phyloP scores from a whole-genome alignment of 1,284 basidiomycete species.

The Puccinia triticina region DNA sequence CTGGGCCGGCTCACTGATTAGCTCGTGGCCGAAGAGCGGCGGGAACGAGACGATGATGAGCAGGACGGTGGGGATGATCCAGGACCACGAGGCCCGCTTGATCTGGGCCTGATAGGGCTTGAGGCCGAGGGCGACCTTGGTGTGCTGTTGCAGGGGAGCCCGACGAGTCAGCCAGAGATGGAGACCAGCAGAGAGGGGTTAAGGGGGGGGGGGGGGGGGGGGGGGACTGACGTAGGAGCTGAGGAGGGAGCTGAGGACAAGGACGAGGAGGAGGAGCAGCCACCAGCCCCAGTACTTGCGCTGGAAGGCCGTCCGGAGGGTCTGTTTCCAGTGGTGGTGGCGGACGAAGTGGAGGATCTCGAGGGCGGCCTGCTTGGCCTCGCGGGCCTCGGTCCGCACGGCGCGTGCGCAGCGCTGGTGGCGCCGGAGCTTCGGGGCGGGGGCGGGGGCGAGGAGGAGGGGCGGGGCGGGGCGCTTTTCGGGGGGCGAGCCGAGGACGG shows the following conservation, averaged over 20 bases:
- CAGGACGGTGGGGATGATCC: conserved; percentile 59
- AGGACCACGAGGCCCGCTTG: conserved; percentile 50
- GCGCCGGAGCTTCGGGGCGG: background rate
- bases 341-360: conserved; percentile 22
- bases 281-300: conserved; percentile 38
- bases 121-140: conserved; percentile 10
- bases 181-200: background rate
- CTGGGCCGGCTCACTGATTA: conserved; percentile 1
- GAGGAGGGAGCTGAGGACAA: conserved; percentile 13
- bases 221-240: conserved; percentile 24
- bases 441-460: background rate
- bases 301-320: background rate
- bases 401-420: background rate
- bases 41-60: conserved; percentile 62
- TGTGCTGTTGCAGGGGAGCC: conserved; percentile 13
- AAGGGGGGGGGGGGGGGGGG: background rate
- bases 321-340: conserved; percentile 24
- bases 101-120: conserved; percentile 40
- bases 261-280: conserved; percentile 4
- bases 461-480: background rate
- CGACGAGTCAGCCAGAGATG: too few species aligned
- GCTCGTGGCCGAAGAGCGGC: conserved; percentile 60
- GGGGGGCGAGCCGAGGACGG: background rate
- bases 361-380: background rate
- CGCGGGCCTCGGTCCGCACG: background rate